Evolutionary conservation across 2,329 filamentous ascomycete species (phyloP).

Genomic region (Epichloe sp.): DNA sequence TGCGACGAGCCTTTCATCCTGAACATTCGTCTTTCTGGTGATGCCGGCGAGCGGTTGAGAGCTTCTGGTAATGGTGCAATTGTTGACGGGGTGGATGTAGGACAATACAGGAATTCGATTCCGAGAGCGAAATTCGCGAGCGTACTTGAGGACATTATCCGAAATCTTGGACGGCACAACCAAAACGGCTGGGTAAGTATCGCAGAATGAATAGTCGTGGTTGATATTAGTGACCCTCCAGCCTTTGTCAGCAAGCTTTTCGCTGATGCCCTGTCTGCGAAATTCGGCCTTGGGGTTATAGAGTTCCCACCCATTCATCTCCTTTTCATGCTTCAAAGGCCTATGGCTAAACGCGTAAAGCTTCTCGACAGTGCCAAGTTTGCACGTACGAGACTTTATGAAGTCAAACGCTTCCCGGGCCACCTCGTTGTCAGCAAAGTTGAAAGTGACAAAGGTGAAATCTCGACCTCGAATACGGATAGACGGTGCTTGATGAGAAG

Average conservation of each 20-base stretch:
- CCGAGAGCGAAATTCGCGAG: constrained; percentile 75
- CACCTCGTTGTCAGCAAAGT: constrained; percentile 60
- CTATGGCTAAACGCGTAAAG: constrained; percentile 83
- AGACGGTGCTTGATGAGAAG: constrained; percentile 59
- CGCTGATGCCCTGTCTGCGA: constrained; percentile 72
- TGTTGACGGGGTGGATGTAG: constrained; percentile 93
- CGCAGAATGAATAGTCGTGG: constrained; percentile 76
- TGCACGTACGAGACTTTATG: constrained; percentile 70
- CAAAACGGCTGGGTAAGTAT: constrained; percentile 78
- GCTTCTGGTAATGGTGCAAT: constrained; percentile 89
- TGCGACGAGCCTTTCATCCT: constrained; percentile 86
- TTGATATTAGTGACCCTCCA: constrained; percentile 93
- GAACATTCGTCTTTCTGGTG: constrained; percentile 76
- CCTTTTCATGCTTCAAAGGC: constrained; percentile 58
- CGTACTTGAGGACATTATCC: constrained; percentile 94
- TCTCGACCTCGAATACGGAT: constrained; percentile 84
- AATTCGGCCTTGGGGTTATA: constrained; percentile 84
- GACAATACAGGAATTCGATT: constrained; percentile 79
- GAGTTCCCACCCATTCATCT: constrained; percentile 66
- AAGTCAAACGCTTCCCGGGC: constrained; percentile 81
- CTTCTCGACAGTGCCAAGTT: constrained; percentile 69
- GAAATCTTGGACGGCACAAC: constrained; percentile 82
- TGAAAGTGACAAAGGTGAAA: constrained; percentile 87
- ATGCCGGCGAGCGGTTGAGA: constrained; percentile 86
- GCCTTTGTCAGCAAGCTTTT: constrained; percentile 60